Percentiles rank a stretch among this genome's conserved stretches.
Evolutionary conservation across 805 yeast species (phyloP).

Genomic region (Candida ulmi): DNA sequence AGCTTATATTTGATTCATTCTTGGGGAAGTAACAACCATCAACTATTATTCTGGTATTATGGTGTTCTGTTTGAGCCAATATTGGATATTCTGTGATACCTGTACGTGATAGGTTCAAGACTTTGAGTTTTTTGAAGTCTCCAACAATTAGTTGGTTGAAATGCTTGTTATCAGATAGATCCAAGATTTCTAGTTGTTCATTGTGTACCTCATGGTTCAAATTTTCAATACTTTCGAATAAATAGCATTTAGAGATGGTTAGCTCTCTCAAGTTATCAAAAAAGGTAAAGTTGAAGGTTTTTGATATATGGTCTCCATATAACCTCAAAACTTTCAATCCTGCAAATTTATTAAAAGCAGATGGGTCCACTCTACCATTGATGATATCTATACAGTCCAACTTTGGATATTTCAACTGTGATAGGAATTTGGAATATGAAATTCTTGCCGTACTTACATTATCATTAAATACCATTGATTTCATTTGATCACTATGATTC

Average conservation of each 20-base stretch:
- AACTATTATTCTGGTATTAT: too few relatives aligned
- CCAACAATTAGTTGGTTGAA: background rate
- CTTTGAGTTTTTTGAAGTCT: background rate
- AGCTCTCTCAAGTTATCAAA: constrained; percentile 8
- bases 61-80: too few relatives aligned
- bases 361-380: constrained; percentile 8
- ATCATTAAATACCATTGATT: constrained; percentile 11
- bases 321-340: constrained; percentile 10
- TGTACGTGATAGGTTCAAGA: background rate
- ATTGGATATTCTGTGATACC: background rate
- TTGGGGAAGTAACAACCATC: too few relatives aligned
- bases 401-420: constrained; percentile 7
- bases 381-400: constrained; percentile 11
- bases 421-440: constrained; percentile 12
- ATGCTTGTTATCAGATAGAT: constrained; percentile 2
- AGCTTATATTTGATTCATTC: too few relatives aligned
- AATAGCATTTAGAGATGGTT: constrained; percentile 10
- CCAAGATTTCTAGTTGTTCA: background rate
- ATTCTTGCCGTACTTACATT: constrained; percentile 11
- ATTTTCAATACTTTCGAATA: constrained; percentile 3
- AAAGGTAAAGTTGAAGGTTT: constrained; percentile 2
- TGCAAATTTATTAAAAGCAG: constrained; percentile 5
- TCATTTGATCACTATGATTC: constrained; percentile 12
- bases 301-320: constrained; percentile 14
- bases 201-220: background rate